Evolutionary conservation across 129 eudicot genomes (phyloP).

Genomic region (Deinandra increscens): DNA sequence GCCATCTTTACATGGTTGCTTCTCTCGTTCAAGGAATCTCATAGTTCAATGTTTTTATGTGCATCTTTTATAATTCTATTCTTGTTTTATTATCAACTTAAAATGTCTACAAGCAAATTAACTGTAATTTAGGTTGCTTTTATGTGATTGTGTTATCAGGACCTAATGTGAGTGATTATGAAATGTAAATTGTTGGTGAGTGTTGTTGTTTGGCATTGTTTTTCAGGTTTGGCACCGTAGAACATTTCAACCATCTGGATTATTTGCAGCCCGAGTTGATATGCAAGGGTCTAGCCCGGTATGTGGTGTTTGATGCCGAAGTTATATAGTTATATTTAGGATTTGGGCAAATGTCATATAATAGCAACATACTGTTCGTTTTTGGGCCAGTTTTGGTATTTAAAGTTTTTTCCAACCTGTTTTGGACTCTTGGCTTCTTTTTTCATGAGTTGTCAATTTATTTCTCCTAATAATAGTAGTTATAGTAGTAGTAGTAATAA

Average conservation of each 20-base stretch:
- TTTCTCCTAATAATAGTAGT: background rate
- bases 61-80: background rate
- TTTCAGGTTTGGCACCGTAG: constrained; percentile 97
- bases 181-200: constrained; percentile 5
- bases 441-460: background rate
- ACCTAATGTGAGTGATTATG: constrained; percentile 12
- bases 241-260: constrained; percentile 94
- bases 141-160: constrained; percentile 10
- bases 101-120: background rate
- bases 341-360: background rate
- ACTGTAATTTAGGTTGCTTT: constrained; percentile 4
- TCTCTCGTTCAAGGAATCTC: constrained; percentile 9
- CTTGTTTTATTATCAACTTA: constrained; percentile 1
- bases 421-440: background rate
- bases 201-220: constrained; percentile 19
- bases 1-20: constrained; percentile 11
- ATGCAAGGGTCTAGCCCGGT: constrained; percentile 96
- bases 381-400: background rate
- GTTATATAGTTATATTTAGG: background rate
- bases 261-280: constrained; percentile 98
- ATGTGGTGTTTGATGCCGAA: constrained; percentile 29
- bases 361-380: background rate
- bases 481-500: background rate
- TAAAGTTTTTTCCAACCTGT: background rate
- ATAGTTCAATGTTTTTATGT: background rate